Percentiles rank a stretch among this genome's conserved stretches.
phyloP scores from a whole-genome alignment of 495 filamentous ascomycete genomes.

The Lasiosphaeria miniovina region DNA sequence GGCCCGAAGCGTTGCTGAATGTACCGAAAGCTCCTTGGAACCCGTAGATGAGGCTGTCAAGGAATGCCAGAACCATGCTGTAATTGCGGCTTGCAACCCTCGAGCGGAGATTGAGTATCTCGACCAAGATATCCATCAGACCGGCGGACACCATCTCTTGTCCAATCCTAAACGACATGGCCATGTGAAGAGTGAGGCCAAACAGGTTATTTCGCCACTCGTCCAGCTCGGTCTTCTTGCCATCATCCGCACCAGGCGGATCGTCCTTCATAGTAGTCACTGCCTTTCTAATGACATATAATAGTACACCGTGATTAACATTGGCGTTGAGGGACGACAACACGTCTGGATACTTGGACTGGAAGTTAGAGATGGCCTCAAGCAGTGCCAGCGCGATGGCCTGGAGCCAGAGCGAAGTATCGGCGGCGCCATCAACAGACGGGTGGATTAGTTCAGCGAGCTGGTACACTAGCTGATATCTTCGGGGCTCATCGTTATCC shows the following conservation, averaged over 20 bases:
- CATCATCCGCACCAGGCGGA: slow-evolving; percentile 59
- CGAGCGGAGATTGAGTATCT: slow-evolving; percentile 82
- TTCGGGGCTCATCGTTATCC: slow-evolving; percentile 86
- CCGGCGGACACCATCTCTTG: slow-evolving; percentile 81
- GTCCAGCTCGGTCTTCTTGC: slow-evolving; percentile 44
- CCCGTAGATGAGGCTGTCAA: slow-evolving; percentile 81
- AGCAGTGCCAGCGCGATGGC: slow-evolving; percentile 77
- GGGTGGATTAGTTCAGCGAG: slow-evolving; percentile 84
- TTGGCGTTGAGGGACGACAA: slow-evolving; percentile 83
- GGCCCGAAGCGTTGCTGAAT: slow-evolving; percentile 72
- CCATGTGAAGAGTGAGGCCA: slow-evolving; percentile 72
- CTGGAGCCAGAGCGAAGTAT: slow-evolving; percentile 71
- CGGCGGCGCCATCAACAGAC: slow-evolving; percentile 60
- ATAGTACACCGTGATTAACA: slow-evolving; percentile 93
- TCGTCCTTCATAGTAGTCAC: slow-evolving; percentile 73
- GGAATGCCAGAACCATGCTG: slow-evolving; percentile 74
- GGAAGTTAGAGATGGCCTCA: slow-evolving; percentile 77
- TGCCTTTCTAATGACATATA: slow-evolving; percentile 87
- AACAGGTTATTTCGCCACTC: slow-evolving; percentile 90
- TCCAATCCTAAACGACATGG: slow-evolving; percentile 64
- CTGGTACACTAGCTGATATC: slow-evolving; percentile 87
- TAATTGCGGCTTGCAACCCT: slow-evolving; percentile 77
- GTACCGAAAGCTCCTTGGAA: slow-evolving; percentile 76
- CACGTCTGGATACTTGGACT: slow-evolving; percentile 73
- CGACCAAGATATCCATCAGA: slow-evolving; percentile 81